Base-by-base conservation (phyloP, 441 rosid genomes). In the Theobroma grandiflorum region DNA sequence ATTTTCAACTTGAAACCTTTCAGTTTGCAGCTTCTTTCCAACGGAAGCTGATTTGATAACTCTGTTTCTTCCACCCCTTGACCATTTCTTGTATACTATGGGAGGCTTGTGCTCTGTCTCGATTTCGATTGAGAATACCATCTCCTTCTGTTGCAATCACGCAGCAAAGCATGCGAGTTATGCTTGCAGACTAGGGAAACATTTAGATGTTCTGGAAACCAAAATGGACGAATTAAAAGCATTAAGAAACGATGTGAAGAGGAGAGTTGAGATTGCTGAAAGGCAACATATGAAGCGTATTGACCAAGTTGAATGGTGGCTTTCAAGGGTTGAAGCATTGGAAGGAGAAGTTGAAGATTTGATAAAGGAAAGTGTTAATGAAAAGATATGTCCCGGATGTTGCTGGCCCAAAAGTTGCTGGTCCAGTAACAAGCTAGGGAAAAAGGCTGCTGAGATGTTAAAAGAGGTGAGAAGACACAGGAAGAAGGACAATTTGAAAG, bases 291-390 rank as follows among this genome's bases (percentile, higher is more conserved):
- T 57, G 62, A 50, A 50, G 55, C 55, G 18, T 16, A 18, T 15
- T 50, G 18, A 50, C 55, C 55, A 50, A 50, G 55, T 50, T 50
- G 55, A 50, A 50, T 50, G 55, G 55, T 57, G 62, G 62, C 12
- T 57, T 57, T 57, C 62, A 57, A 57, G 62, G 62, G 62, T 57
- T 57, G 62, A 20, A 57, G 31, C 1, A n/a, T 57, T 57, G 62
- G 62, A 57, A 57, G 12, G 26, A 57, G 31, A 57, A 57, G 31
- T 57, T 8, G 62, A 22, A 5, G 62, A 18, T 5, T 5, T 22
- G 31, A 57, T 57, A n/a, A 11, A 0, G n/a, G 6, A 57, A 22
- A 57, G 1, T 20, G 26, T 0, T 57, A 31, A 20, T n/a, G 62
- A n/a, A 57, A 18, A n/a, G 33, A n/a, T n/a, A 4, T 57, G 62